Conservation (phyloP, 2,329 filamentous ascomycete species). For the Epicoccum sorghinum region DNA sequence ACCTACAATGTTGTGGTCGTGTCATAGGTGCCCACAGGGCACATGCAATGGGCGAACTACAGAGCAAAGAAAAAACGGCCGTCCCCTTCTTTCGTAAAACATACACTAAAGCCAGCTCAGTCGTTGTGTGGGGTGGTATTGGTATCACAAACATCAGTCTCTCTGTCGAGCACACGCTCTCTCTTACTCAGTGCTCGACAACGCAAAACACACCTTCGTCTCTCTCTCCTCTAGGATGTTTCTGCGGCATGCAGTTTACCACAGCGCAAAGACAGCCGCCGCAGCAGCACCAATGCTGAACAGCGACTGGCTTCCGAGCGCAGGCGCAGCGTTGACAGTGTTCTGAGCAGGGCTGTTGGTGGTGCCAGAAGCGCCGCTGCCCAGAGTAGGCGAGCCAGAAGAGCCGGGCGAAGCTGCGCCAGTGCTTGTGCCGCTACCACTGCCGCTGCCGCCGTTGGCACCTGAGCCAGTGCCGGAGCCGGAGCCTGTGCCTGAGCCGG, state of each 20-base stretch:
- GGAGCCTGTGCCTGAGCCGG: constrained; percentile 1
- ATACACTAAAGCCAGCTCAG: too few species aligned
- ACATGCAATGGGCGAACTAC: too few species aligned
- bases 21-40: too few species aligned
- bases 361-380: constrained; percentile 17
- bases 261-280: constrained; percentile 31
- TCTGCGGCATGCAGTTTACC: constrained; percentile 22
- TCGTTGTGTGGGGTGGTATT: too few species aligned
- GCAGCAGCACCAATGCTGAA: constrained; percentile 35
- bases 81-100: too few species aligned
- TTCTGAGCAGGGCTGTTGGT: constrained; percentile 29
- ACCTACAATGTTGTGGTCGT: too few species aligned
- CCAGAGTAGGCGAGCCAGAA: constrained; percentile 15
- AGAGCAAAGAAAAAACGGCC: too few species aligned
- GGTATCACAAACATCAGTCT: too few species aligned
- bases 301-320: constrained; percentile 29
- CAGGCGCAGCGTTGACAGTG: constrained; percentile 35
- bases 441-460: constrained; percentile 1
- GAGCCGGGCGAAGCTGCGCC: constrained; percentile 13
- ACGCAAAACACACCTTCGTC: too few species aligned
- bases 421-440: not conserved
- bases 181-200: too few species aligned
- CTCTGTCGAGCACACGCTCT: too few species aligned
- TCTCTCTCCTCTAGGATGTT: too few species aligned
- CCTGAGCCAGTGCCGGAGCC: constrained; percentile 29